These are phyloP conservation scores for Spergularia marina DNA, from an alignment of 148 eudicot genomes.

Conservation along the genomic window DNA sequence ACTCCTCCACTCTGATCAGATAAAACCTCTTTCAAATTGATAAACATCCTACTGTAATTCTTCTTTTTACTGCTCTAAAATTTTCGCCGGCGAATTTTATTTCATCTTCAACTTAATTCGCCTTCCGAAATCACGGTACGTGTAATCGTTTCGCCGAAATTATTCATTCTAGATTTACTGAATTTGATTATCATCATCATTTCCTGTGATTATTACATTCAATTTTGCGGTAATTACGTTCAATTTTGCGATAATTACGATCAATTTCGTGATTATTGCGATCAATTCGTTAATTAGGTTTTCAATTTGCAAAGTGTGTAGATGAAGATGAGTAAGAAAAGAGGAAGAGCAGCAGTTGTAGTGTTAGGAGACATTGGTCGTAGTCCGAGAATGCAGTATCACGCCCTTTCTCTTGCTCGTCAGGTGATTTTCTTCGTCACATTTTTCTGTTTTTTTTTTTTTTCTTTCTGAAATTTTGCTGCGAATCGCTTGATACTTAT, in stretches of 20 bases:
- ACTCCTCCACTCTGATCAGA: not conserved
- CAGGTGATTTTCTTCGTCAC: slow-evolving; percentile 44
- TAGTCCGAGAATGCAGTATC: slow-evolving; percentile 99
- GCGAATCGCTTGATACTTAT: not conserved
- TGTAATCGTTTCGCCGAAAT: not conserved
- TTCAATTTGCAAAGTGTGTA: not conserved
- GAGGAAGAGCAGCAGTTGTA: slow-evolving; percentile 81
- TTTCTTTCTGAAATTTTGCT: not conserved
- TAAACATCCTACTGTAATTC: not conserved
- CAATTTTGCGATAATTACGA: too few species aligned
- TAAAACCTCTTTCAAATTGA: not conserved
- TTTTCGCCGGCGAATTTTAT: not conserved
- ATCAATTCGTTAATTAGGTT: not conserved
- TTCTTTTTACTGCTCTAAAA: too few species aligned
- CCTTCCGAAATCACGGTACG: not conserved
- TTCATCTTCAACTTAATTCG: not conserved
- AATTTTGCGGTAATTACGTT: too few species aligned
- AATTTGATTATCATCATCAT: not conserved
- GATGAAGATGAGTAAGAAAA: slow-evolving; percentile 38
- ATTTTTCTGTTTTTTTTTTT: not conserved
- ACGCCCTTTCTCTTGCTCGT: slow-evolving; percentile 86
- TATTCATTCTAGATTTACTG: too few species aligned
- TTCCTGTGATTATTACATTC: not conserved
- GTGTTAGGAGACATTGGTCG: slow-evolving; percentile 95
- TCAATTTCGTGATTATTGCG: not conserved